Conservation (phyloP, 805 yeast species). For the Tetrapisispora taiwanensis region DNA sequence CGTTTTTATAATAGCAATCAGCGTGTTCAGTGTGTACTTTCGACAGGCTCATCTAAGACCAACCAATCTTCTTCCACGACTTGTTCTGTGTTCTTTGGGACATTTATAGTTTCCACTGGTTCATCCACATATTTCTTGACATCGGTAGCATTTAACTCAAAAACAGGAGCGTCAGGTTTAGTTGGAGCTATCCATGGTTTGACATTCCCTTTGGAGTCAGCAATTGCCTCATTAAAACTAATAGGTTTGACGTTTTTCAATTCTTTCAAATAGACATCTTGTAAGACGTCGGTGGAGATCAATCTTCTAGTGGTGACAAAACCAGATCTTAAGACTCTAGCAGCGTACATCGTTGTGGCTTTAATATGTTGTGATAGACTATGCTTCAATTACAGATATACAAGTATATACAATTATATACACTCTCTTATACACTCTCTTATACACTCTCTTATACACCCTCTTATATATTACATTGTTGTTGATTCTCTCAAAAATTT, state of each 20-base stretch:
- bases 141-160: conserved; percentile 59
- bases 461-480: no score
- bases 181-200: conserved; percentile 76
- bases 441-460: no score
- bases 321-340: not conserved
- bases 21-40: not conserved
- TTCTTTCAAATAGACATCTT: conserved; percentile 81
- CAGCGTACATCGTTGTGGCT: not conserved
- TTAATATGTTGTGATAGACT: no score
- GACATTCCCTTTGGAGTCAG: conserved; percentile 67
- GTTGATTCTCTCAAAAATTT: no score
- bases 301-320: conserved; percentile 4
- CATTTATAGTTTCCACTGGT: conserved; percentile 53
- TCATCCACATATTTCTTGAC: conserved; percentile 58
- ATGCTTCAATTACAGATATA: no score
- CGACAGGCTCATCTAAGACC: conserved; percentile 49
- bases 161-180: conserved; percentile 64
- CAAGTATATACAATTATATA: no score
- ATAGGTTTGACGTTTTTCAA: conserved; percentile 62
- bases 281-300: conserved; percentile 46
- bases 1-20: no score
- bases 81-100: conserved; percentile 31
- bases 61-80: conserved; percentile 55
- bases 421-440: no score
- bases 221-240: conserved; percentile 62